Evolutionary conservation across 768 basidiomycete species (phyloP).

Genomic region (Leccinum uliginosum): DNA sequence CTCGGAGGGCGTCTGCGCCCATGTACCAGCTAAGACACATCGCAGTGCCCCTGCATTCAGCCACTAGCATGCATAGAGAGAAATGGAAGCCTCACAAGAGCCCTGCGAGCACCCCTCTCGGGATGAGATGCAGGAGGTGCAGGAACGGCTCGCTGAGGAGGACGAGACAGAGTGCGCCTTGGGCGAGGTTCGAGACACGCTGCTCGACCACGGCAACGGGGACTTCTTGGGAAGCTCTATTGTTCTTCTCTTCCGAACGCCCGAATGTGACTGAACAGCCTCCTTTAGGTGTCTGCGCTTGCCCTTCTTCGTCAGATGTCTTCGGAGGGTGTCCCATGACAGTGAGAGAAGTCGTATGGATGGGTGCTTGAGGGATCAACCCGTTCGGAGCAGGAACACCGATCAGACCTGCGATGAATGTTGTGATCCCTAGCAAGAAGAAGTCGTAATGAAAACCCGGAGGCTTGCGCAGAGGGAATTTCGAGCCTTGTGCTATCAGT

Average conservation of each 20-base stretch:
- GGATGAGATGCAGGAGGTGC: constrained; percentile 73
- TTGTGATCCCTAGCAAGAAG: constrained; percentile 86
- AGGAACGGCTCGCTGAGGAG: constrained; percentile 80
- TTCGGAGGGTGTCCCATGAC: constrained; percentile 51
- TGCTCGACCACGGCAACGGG: constrained; percentile 85
- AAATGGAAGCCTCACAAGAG: constrained; percentile 57
- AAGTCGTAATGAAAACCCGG: constrained; percentile 87
- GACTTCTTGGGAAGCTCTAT: constrained; percentile 39
- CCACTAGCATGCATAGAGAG: background rate
- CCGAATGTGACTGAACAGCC: background rate
- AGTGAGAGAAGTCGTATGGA: constrained; percentile 83
- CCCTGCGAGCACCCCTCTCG: constrained; percentile 79
- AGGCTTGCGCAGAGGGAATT: constrained; percentile 87
- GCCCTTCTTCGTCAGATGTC: constrained; percentile 37
- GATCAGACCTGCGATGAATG: constrained; percentile 83
- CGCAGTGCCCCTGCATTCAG: background rate
- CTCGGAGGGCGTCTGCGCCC: constrained; percentile 77
- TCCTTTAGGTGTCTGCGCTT: background rate
- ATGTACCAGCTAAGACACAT: constrained; percentile 70
- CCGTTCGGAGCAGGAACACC: constrained; percentile 87
- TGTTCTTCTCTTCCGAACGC: constrained; percentile 23
- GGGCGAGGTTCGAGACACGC: constrained; percentile 85
- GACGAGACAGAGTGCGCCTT: constrained; percentile 75
- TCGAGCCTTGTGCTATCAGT: constrained; percentile 85
- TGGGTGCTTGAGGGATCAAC: constrained; percentile 82